A percentile compares a stretch with the other conserved stretches of the same genome.
phyloP scores from a whole-genome alignment of 345 rosid species.

The Euphorbia lathyris region DNA sequence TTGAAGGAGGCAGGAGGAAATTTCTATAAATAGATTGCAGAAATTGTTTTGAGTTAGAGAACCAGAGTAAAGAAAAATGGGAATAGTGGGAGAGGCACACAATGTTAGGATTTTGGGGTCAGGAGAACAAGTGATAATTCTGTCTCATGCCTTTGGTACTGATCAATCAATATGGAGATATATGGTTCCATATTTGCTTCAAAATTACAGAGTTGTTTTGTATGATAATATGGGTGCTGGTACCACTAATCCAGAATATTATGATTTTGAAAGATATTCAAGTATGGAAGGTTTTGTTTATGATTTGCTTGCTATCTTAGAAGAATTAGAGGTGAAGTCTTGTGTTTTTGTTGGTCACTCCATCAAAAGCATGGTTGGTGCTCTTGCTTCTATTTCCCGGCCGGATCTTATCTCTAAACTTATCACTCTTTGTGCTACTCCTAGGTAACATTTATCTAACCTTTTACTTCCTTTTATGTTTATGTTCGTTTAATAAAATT shows the following conservation, averaged over 20 bases:
- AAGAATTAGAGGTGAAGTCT: slow-evolving; percentile 8
- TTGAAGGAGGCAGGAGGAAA: too few relatives aligned
- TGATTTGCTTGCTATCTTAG: slow-evolving; percentile 15
- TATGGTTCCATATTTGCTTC: not conserved
- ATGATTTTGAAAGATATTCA: slow-evolving; percentile 12
- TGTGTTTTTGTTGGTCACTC: slow-evolving; percentile 17
- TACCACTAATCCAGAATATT: slow-evolving; percentile 12
- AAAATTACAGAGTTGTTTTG: slow-evolving; percentile 7
- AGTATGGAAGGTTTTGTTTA: slow-evolving; percentile 12
- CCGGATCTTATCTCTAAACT: slow-evolving; percentile 19
- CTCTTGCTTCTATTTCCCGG: slow-evolving; percentile 12
- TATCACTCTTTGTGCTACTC: slow-evolving; percentile 10
- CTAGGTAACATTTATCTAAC: slow-evolving; percentile 10
- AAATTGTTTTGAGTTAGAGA: too few relatives aligned
- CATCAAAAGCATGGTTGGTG: slow-evolving; percentile 1
- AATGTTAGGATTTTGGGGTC: slow-evolving; percentile 13
- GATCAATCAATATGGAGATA: slow-evolving; percentile 9
- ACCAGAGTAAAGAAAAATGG: not conserved
- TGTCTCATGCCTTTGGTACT: slow-evolving; percentile 11
- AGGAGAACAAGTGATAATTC: not conserved
- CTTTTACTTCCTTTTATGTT: not conserved
- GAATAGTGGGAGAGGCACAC: slow-evolving; percentile 4
- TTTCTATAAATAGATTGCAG: too few relatives aligned
- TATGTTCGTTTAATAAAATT: too few relatives aligned
- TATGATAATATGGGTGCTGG: slow-evolving; percentile 13